A percentile compares a stretch with the other conserved stretches of the same genome.
These are phyloP conservation scores for Salix purpurea DNA, from an alignment of 345 rosid genomes.

Conservation along the genomic window DNA sequence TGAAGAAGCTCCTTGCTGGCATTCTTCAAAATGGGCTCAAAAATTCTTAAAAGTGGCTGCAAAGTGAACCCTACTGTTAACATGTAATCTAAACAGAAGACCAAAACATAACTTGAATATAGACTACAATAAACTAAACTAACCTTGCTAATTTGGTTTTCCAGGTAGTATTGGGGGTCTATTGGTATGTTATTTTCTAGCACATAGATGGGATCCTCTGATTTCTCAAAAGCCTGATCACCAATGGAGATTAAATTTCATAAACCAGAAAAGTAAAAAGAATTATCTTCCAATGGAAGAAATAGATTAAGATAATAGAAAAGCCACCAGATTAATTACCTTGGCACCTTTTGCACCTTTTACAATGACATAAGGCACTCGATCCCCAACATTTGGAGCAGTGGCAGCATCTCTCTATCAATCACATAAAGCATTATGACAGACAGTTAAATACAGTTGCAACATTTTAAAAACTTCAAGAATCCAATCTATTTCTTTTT, in stretches of 20 bases:
- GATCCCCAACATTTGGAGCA: slow-evolving; percentile 98
- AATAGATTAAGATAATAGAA: neutral
- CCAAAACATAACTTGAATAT: slow-evolving; percentile 1
- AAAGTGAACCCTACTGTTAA: slow-evolving; percentile 15
- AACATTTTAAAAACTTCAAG: no score
- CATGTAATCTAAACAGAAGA: neutral
- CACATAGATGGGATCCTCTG: slow-evolving; percentile 96
- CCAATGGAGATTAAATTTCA: slow-evolving; percentile 8
- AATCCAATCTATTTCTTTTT: no score
- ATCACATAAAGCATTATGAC: slow-evolving; percentile 12
- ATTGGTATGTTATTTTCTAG: slow-evolving; percentile 89
- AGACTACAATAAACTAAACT: slow-evolving; percentile 15
- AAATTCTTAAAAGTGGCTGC: slow-evolving; percentile 93
- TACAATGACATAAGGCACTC: slow-evolving; percentile 89
- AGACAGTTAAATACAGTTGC: no score
- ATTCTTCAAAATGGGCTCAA: slow-evolving; percentile 94
- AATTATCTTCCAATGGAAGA: neutral
- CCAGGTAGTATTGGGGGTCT: slow-evolving; percentile 88
- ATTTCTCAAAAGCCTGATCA: slow-evolving; percentile 81
- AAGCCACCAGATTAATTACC: slow-evolving; percentile 37
- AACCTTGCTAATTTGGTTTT: slow-evolving; percentile 95
- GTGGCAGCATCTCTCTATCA: slow-evolving; percentile 96
- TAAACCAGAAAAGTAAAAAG: neutral
- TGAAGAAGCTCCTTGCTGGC: slow-evolving; percentile 89
- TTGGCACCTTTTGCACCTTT: slow-evolving; percentile 97